Evolutionary conservation across 306 rosid genomes (phyloP).

Genomic region (Cicer arietinum): DNA sequence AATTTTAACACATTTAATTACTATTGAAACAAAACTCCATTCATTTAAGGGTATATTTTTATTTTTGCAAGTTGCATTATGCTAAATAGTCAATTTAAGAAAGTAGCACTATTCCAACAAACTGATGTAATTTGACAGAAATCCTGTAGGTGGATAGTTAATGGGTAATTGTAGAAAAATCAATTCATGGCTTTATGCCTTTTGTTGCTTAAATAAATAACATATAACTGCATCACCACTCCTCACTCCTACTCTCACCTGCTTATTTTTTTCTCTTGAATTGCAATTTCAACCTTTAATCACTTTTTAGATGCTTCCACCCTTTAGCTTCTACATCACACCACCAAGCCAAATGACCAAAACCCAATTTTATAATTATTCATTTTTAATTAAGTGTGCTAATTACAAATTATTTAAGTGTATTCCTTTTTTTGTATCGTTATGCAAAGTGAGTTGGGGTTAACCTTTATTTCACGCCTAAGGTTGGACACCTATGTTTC

Average conservation of each 20-base stretch:
- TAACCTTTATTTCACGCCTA: slow-evolving; percentile 45
- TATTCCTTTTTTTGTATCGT: slow-evolving; percentile 19
- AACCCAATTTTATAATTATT: slow-evolving; percentile 26
- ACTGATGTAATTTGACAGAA: slow-evolving; percentile 43
- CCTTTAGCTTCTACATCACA: slow-evolving; percentile 56
- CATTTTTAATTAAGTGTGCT: slow-evolving; percentile 27
- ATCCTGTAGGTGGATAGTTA: slow-evolving; percentile 23
- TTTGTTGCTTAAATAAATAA: slow-evolving; percentile 46
- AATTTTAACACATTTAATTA: too few species aligned
- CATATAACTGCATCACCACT: slow-evolving; percentile 36
- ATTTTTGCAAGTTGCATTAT: neutral
- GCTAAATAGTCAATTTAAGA: slow-evolving; percentile 31
- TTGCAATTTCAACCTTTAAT: slow-evolving; percentile 62
- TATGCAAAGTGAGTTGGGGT: slow-evolving; percentile 30
- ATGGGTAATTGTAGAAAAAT: slow-evolving; percentile 40
- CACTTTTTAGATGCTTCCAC: slow-evolving; percentile 41
- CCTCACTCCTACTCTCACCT: slow-evolving; percentile 43
- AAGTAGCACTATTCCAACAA: slow-evolving; percentile 53
- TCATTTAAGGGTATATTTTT: too few species aligned
- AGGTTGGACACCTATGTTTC: slow-evolving; percentile 41
- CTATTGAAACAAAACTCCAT: too few species aligned
- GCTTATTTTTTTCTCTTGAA: slow-evolving; percentile 38
- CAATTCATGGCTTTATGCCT: slow-evolving; percentile 12
- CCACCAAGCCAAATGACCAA: slow-evolving; percentile 49
- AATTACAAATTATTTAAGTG: slow-evolving; percentile 8